These are phyloP conservation scores for Talaromyces pinophilus DNA, from an alignment of 2,329 filamentous ascomycete genomes.

Conservation along the genomic window DNA sequence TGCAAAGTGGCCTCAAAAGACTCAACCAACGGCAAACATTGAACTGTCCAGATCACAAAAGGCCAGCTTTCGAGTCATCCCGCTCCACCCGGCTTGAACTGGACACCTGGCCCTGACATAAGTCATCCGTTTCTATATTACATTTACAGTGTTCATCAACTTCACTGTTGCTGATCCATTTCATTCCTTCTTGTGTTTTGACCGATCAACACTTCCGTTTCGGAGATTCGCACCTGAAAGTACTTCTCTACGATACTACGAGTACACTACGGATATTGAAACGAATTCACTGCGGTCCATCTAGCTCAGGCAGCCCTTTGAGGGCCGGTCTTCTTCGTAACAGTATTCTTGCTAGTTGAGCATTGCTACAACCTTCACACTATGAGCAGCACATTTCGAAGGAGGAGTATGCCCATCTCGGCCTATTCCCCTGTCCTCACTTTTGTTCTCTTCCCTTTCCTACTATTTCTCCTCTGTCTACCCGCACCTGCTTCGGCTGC, in stretches of 20 bases:
- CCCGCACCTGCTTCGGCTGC: constrained; percentile 60
- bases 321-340: constrained; percentile 1
- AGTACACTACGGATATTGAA: not conserved
- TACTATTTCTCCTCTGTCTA: constrained; percentile 57
- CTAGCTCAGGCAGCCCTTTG: constrained; percentile 2
- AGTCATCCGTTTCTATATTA: not conserved
- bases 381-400: constrained; percentile 37
- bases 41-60: constrained; percentile 10
- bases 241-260: not conserved
- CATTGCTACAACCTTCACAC: not conserved
- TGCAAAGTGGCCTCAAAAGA: constrained; percentile 12
- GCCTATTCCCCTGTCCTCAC: constrained; percentile 39
- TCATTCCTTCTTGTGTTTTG: not conserved
- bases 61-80: constrained; percentile 5
- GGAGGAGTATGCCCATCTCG: constrained; percentile 28
- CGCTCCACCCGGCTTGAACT: not conserved
- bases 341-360: not conserved
- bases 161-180: not conserved
- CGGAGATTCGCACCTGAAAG: not conserved
- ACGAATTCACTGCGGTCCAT: not conserved
- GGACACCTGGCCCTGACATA: constrained; percentile 12
- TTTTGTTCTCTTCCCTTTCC: constrained; percentile 51
- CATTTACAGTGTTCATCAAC: not conserved
- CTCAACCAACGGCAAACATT: not conserved
- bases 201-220: not conserved